Conservation (phyloP, 805 yeast genomes). For the Pichia kluyveri region DNA sequence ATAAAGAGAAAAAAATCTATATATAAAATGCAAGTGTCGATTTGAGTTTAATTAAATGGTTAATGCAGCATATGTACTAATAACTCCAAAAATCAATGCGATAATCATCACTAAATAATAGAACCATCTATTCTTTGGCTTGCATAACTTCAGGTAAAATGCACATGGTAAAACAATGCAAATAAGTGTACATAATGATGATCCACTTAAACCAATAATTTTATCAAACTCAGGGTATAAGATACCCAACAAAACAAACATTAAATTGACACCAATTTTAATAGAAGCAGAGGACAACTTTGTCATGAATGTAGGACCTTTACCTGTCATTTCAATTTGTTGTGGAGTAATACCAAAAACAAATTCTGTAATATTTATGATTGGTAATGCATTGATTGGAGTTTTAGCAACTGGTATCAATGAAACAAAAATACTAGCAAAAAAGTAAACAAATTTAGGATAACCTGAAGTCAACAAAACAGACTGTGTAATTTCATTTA, state of each 20-base stretch:
- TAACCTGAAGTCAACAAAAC: slow-evolving; percentile 58
- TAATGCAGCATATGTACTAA: slow-evolving; percentile 55
- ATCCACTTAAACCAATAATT: slow-evolving; percentile 76
- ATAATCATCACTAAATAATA: slow-evolving; percentile 35
- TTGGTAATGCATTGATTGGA: slow-evolving; percentile 80
- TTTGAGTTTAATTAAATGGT: background rate
- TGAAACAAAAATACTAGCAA: slow-evolving; percentile 62
- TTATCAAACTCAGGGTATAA: slow-evolving; percentile 77
- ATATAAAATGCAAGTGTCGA: too few species aligned
- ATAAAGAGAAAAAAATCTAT: too few species aligned
- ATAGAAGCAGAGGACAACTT: slow-evolving; percentile 18
- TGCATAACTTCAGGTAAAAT: slow-evolving; percentile 62
- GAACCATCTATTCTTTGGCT: slow-evolving; percentile 33
- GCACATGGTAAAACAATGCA: slow-evolving; percentile 74
- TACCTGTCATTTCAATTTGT: slow-evolving; percentile 13
- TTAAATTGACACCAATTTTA: slow-evolving; percentile 45
- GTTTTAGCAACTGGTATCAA: slow-evolving; percentile 79
- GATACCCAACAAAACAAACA: slow-evolving; percentile 59
- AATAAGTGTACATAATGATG: slow-evolving; percentile 70
- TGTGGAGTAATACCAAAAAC: slow-evolving; percentile 24
- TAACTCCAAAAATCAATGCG: slow-evolving; percentile 40
- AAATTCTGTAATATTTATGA: slow-evolving; percentile 65
- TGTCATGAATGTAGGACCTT: slow-evolving; percentile 9
- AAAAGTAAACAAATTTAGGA: slow-evolving; percentile 48
- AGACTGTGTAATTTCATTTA: slow-evolving; percentile 73